Conservation (phyloP, 805 yeast species). For the Brettanomyces bruxellensis region DNA sequence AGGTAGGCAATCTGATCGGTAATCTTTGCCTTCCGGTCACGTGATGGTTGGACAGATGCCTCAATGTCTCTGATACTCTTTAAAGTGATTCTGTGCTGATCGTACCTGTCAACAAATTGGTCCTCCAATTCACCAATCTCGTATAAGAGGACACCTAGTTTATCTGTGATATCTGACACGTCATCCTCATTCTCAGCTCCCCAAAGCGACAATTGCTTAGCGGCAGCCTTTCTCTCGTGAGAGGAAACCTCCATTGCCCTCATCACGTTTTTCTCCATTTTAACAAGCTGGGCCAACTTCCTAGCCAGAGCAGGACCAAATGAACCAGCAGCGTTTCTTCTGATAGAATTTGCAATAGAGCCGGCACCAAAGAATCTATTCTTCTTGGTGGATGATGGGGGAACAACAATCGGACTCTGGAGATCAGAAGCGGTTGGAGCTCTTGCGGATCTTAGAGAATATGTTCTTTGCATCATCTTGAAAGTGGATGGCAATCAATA, state of each 20-base stretch:
- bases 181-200: conserved; percentile 84
- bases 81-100: conserved; percentile 76
- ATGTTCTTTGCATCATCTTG: conserved; percentile 67
- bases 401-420: conserved; percentile 75
- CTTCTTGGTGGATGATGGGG: conserved; percentile 53
- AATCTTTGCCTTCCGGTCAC: conserved; percentile 79
- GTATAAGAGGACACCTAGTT: conserved; percentile 71
- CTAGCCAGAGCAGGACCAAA: conserved; percentile 75
- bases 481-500: neutral
- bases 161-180: conserved; percentile 79
- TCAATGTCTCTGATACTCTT: conserved; percentile 79
- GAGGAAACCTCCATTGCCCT: conserved; percentile 71
- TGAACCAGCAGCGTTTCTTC: conserved; percentile 68
- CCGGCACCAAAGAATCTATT: conserved; percentile 82
- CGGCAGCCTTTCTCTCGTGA: conserved; percentile 71
- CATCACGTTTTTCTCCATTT: conserved; percentile 76
- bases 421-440: conserved; percentile 80
- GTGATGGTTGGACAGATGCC: conserved; percentile 79
- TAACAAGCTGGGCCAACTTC: conserved; percentile 64
- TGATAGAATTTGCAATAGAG: conserved; percentile 34
- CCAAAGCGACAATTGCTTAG: conserved; percentile 77
- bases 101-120: conserved; percentile 78
- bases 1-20: conserved; percentile 78
- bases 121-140: conserved; percentile 84
- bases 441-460: conserved; percentile 67